These are phyloP conservation scores for Pseudocercospora eumusae DNA, from an alignment of 2,329 filamentous ascomycete species.

Conservation along the genomic window DNA sequence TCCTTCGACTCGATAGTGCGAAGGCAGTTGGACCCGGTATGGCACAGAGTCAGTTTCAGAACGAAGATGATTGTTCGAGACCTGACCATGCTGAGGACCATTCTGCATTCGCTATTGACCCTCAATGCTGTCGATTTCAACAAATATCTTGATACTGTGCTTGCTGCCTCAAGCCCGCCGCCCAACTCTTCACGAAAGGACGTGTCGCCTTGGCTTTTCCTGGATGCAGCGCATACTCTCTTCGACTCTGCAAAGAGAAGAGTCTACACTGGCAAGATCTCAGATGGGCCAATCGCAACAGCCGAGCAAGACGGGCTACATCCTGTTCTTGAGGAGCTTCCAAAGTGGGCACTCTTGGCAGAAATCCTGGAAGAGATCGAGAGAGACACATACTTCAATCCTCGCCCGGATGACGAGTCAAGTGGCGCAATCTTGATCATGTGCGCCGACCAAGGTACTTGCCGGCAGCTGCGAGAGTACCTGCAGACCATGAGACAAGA, in stretches of 20 bases:
- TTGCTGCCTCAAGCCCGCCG: conserved; percentile 84
- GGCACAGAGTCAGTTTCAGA: conserved; percentile 94
- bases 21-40: conserved; percentile 89
- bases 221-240: conserved; percentile 91
- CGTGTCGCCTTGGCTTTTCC: conserved; percentile 92
- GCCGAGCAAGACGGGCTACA: conserved; percentile 63
- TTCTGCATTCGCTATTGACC: conserved; percentile 77
- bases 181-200: conserved; percentile 84
- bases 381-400: conserved; percentile 82
- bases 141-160: conserved; percentile 89
- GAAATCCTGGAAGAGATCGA: conserved; percentile 94
- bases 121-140: conserved; percentile 91
- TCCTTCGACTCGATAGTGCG: conserved; percentile 89
- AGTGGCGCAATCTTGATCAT: conserved; percentile 94
- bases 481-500: conserved; percentile 77
- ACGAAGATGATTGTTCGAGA: conserved; percentile 94
- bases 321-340: conserved; percentile 87
- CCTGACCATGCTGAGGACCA: conserved; percentile 75
- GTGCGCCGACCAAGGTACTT: conserved; percentile 86
- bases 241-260: conserved; percentile 86
- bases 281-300: conserved; percentile 56
- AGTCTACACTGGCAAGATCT: conserved; percentile 77
- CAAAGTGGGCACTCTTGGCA: conserved; percentile 88
- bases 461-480: conserved; percentile 85
- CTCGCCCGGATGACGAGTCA: conserved; percentile 73